Conservation (phyloP, 1,284 basidiomycete genomes). For the Microbotryum scabiosae region DNA sequence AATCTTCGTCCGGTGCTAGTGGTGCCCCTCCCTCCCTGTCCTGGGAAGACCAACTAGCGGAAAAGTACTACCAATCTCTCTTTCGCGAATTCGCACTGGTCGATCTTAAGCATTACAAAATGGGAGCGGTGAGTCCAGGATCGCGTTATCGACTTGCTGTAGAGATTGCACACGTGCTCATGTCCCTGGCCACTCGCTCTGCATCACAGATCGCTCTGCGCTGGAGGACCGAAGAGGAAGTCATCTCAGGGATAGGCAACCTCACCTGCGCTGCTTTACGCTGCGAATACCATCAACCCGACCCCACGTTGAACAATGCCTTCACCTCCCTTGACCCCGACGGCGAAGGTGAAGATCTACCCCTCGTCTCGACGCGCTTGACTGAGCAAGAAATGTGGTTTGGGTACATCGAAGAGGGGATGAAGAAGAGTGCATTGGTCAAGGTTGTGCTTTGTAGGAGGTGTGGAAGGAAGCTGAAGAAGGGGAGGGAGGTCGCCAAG, state of each 20-base stretch:
- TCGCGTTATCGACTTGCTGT: neutral
- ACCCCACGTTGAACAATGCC: neutral
- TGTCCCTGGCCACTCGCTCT: neutral
- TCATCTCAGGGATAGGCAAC: slow-evolving; percentile 63
- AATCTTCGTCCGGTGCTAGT: slow-evolving; percentile 1
- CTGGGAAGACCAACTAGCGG: slow-evolving; percentile 52
- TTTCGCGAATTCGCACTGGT: slow-evolving; percentile 90
- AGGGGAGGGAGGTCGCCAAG: slow-evolving; percentile 49
- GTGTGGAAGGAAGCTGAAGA: slow-evolving; percentile 74
- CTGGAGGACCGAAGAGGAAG: slow-evolving; percentile 84
- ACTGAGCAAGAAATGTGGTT: slow-evolving; percentile 69
- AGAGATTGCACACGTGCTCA: neutral
- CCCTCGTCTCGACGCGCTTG: slow-evolving; percentile 26
- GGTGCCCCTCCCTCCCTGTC: slow-evolving; percentile 2
- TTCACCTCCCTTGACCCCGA: slow-evolving; percentile 46
- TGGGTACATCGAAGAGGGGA: slow-evolving; percentile 67
- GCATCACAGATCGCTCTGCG: slow-evolving; percentile 63
- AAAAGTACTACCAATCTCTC: slow-evolving; percentile 74
- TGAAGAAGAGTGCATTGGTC: slow-evolving; percentile 67
- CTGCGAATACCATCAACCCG: slow-evolving; percentile 56
- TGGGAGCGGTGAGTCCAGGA: slow-evolving; percentile 56
- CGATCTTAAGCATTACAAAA: slow-evolving; percentile 88
- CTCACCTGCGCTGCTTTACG: slow-evolving; percentile 74
- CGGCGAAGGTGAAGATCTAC: slow-evolving; percentile 34
- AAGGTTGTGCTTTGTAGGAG: slow-evolving; percentile 73